Evolutionary conservation across 2,329 filamentous ascomycete species (phyloP), one percentile per base, ranked within the genome.

Genomic region (Ascochyta clinopodiicola): DNA sequence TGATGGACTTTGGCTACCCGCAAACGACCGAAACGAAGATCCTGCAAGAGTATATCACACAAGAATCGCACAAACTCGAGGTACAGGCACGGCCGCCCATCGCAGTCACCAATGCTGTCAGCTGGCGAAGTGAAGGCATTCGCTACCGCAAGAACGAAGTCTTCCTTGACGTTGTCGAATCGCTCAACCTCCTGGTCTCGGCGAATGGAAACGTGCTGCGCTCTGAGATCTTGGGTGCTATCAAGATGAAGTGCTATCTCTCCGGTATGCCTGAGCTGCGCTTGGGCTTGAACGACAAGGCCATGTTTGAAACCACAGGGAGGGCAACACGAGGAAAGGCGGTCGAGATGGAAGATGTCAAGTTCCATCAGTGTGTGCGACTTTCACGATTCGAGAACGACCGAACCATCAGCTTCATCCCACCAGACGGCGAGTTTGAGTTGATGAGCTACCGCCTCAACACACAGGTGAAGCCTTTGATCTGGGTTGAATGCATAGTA

Each of bases 1-100:
- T 99, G 95, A 99, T 99, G 95, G 95, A 99, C 79, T 99, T 99
- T 82, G 95, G 95, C 61, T 97, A 99, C 77, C 95, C 95, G 6
- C 95, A 99, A 78, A 99, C 95, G 9, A 99, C 95, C 64, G 95
- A 99, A 78, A 91, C 87, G 76, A 99, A 99, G 85, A 99, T 99
- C 75, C 81, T 99, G 58, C 95, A 99, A 78, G 95, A 99, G 81
- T 87, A 96, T 81, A 99, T 99, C 75, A 99, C 95, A 36, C 95
- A 99, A 78, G 95, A 99, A 79, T 97, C 93, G 49, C 95, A 99
- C 82, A 98, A 98, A 80, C 87, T 99, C 58, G 95, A 99, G 77
- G 88, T 98, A 55, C 94, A 97, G 79, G 94, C 95, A 31, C 88
- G 95, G 9, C 94, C 95, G 36, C 95, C 95, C 25, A 99, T 99